Evolutionary conservation across 495 filamentous ascomycete genomes (phyloP), one percentile per base, ranked within the genome.

Genomic region (Talaromyces wortmannii): DNA sequence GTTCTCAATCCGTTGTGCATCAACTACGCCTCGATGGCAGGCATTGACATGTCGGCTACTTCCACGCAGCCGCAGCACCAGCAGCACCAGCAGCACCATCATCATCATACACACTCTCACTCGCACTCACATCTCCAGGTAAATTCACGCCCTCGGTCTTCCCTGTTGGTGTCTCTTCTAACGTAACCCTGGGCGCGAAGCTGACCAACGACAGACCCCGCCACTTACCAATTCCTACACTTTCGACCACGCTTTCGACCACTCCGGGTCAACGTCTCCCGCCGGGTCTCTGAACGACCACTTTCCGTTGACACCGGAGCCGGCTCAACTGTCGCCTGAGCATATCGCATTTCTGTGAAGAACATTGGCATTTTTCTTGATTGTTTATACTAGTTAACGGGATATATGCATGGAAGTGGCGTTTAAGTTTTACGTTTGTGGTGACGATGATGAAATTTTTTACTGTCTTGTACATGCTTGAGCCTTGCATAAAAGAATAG

Each of bases 191-290:
- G 23, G 23, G 23, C 12, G 12, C 18, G 33, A 55, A 55, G 53
- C 53, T 55, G 47, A 55, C 53, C 29, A 31, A 48, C 45, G 46
- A 32, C 33, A 95, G 90, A 92, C 91, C 73, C 91, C 91, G 72
- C 83, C 90, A 63, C 82, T 95, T 63, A 89, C 87, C 62, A 87
- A 91, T 62, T 85, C 85, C 61, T 87, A 91, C 59, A 85, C 87
- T 15, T 89, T 87, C 70, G 88, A 92, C 59, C 84, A 91, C 59
- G 85, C 87, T 15, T 89, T 87, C 70, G 88, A 92, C 59, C 84
- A 85, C 62, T 92, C 89, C 40, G 66, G 67, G 29, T 65, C 66
- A 32, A 73, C 71, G 10, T 70, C 70, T 0, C 69, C 73, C 11
- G 64, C 70, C 31, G 70, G 70, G 48, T 62, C 65, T 6, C 63